phyloP scores from a whole-genome alignment of 1,139 yeast species.

The Yamadazyma dendronema region DNA sequence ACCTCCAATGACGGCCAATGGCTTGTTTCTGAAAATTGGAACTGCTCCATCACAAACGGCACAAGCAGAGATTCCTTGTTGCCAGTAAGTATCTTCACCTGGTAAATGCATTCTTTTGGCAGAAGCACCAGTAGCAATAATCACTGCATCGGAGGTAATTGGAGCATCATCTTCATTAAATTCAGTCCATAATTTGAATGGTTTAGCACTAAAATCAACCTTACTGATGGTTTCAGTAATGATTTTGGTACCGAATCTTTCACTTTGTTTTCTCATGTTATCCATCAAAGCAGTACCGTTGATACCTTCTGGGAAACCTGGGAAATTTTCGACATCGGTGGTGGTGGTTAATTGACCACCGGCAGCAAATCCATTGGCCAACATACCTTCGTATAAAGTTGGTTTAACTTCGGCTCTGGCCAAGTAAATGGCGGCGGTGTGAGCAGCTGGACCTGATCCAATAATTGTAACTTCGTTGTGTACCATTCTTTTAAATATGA shows the following conservation, averaged over 20 bases:
- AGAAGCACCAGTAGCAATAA: slow-evolving; percentile 95
- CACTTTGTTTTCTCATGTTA: slow-evolving; percentile 85
- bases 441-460: slow-evolving; percentile 99
- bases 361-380: slow-evolving; percentile 97
- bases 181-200: slow-evolving; percentile 97
- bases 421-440: slow-evolving; percentile 96
- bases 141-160: slow-evolving; percentile 86
- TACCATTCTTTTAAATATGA: slow-evolving; percentile 52
- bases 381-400: slow-evolving; percentile 88
- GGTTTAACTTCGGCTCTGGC: slow-evolving; percentile 97
- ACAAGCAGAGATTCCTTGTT: slow-evolving; percentile 97
- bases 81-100: slow-evolving; percentile 98
- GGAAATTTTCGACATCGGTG: slow-evolving; percentile 96
- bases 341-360: slow-evolving; percentile 99
- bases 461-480: slow-evolving; percentile 89
- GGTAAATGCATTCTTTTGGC: slow-evolving; percentile 93
- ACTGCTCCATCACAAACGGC: slow-evolving; percentile 99
- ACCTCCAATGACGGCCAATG: slow-evolving; percentile 96
- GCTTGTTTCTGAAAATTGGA: slow-evolving; percentile 96
- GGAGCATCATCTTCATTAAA: slow-evolving; percentile 88
- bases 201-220: slow-evolving; percentile 80
- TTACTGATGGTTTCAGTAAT: slow-evolving; percentile 93
- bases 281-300: slow-evolving; percentile 89
- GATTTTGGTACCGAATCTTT: slow-evolving; percentile 85
- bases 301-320: slow-evolving; percentile 96